Evolutionary conservation across 1,139 yeast species (phyloP).

Genomic region (Lodderomyces elongisporus): DNA sequence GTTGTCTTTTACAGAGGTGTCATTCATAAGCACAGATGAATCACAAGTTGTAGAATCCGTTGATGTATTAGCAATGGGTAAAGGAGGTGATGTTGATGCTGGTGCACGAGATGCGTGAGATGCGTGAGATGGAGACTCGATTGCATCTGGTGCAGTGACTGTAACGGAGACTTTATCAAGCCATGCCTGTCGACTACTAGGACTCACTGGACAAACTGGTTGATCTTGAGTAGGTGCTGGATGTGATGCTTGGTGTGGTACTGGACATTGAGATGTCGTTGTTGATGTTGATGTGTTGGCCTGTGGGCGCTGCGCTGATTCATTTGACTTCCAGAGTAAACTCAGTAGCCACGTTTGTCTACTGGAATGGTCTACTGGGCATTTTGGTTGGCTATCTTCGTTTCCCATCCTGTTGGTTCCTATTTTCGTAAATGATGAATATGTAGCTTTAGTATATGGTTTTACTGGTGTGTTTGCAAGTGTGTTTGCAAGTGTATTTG

Average conservation of each 20-base stretch:
- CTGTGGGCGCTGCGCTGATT: not conserved
- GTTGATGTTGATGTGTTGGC: not conserved
- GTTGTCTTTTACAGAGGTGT: conserved; percentile 15
- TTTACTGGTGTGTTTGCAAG: too few relatives aligned
- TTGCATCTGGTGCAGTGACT: conserved; percentile 30
- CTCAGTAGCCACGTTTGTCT: conserved; percentile 52
- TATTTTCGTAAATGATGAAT: too few relatives aligned
- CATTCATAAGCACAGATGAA: conserved; percentile 30
- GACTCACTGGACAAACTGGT: conserved; percentile 66
- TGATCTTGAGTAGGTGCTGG: conserved; percentile 15
- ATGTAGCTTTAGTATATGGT: too few relatives aligned
- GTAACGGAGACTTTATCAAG: conserved; percentile 35
- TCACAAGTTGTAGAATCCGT: conserved; percentile 32
- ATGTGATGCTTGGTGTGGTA: not conserved
- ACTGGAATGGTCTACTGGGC: conserved; percentile 24
- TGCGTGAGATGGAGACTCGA: conserved; percentile 19
- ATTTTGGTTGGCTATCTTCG: conserved; percentile 15
- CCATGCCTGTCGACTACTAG: conserved; percentile 56
- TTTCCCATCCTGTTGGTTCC: conserved; percentile 9
- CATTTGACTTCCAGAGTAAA: conserved; percentile 15
- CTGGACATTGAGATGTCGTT: conserved; percentile 2
- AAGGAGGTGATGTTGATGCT: not conserved
- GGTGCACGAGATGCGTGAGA: not conserved
- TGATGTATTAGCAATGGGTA: too few relatives aligned
- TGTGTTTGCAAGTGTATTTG: too few relatives aligned